Base-by-base conservation (phyloP, 192 early-diverging fungal species). In the Backusella circina region DNA sequence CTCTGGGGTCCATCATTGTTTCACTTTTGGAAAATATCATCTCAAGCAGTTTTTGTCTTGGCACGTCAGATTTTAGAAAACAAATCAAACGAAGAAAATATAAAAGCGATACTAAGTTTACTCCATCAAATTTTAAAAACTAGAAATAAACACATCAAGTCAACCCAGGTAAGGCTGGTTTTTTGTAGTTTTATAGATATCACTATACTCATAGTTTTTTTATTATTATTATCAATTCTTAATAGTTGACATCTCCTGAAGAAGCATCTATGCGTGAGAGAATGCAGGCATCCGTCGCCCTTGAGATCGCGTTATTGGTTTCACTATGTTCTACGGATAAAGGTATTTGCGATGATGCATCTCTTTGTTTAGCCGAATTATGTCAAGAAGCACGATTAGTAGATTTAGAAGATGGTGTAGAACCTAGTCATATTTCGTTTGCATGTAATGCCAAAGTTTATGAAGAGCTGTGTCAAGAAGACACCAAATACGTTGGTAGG, bases 1-100 rank as follows among this genome's bases (percentile, higher is more conserved):
- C 83, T 91, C 70, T 98, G 95, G 95, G 93, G 94, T 3, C 89
- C 93, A 32, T 80, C 82, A 18, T 89, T 95, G 85, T 74, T 80
- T 35, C 90, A 83, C 3, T 93, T 94, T 76, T 97, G 95, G 95
- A 89, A 86, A n/a, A 79, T 92, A 5, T 70, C 82, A 69, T 84
- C 83, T 10, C 79, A 86, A 81, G 79, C 86, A 33, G 88, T 92
- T 68, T 84, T 90, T 51, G 82, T 87, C 3, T 77, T 93, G 47
- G 89, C 93, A 2, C 87, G 89, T 41, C 87, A 93, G 68, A 83
- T 96, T n/a, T 85, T 97, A 36, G 91, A 95, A 51, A 82, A 84
- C 37, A 88, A 88, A 75, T 86, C 86, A 54, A 86, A 86, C 8
- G 89, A 90, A 32, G 85, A 91, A 67, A 86, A 85, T 18, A 72